Base-by-base conservation (phyloP, 345 rosid genomes). In the Eucalyptus albens region DNA sequence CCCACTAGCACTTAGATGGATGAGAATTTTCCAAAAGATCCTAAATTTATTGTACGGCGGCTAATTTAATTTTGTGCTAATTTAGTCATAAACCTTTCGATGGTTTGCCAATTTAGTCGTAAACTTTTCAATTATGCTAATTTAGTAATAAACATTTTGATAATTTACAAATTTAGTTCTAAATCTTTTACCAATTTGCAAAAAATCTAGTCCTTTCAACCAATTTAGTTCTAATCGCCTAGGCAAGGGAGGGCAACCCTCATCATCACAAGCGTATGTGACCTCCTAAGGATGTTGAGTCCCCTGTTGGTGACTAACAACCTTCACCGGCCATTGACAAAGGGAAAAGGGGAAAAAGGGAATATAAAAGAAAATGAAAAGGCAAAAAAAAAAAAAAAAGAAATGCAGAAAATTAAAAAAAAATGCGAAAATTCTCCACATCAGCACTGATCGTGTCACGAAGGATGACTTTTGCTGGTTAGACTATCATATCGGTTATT, bases 391-490 rank as follows among this genome's bases (percentile, higher is more conserved):
- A 0, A 24, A 26, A 1, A 53, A 17, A 4, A 51, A 51, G 22
- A 51, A 51, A 51, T 14, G 7, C 4, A 26, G 15, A 60, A 26
- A 11, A 24, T 59, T 59, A 2, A 8, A 22, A 19, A 22, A 22
- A 22, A 55, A 22, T 55, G 27, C 60, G 0, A 5, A 59, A 26
- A 26, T 59, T 59, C 3, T 59, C 2, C 15, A 59, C n/a, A 12
- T 26, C 3, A 5, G 1, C 8, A 12, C 3, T 0, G 1, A 12
- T 60, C n/a, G 2, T 60, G 2, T 12, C 65, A 26, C 0, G 7
- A 24, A 60, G 0, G 7, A 60, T 60, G 59, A 53, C 10, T 53
- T 53, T 53, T 59, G 65, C 65, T 59, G 3, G 3, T 0, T 59
- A 59, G 65, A 59, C 15, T 2, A 12, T 2, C n/a, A 11, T 6